Percentiles rank a stretch among this genome's conserved stretches.
Evolutionary conservation across 2,329 filamentous ascomycete genomes (phyloP).

Genomic region (Hypoxylon sp.): DNA sequence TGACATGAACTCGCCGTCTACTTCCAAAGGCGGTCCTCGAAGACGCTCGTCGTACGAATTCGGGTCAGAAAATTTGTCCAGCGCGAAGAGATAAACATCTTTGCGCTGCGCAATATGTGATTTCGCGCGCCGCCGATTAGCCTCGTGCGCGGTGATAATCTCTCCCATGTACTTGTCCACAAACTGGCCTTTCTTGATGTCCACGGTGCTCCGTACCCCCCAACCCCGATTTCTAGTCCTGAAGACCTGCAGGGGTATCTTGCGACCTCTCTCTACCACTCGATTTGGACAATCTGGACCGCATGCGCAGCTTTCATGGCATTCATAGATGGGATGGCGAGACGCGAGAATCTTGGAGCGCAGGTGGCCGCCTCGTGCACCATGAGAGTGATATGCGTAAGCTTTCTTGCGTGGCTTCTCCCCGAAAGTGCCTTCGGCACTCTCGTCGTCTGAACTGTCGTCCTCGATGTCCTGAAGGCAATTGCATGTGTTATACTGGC

Average conservation of each 20-base stretch:
- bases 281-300: conserved; percentile 77
- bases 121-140: conserved; percentile 72
- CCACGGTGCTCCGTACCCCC: conserved; percentile 77
- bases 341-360: conserved; percentile 67
- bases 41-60: conserved; percentile 70
- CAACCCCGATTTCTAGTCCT: conserved; percentile 80
- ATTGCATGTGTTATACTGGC: conserved; percentile 76
- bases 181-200: conserved; percentile 80
- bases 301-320: conserved; percentile 80
- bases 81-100: conserved; percentile 82
- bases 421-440: conserved; percentile 59
- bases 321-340: conserved; percentile 81
- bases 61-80: conserved; percentile 82
- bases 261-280: conserved; percentile 81
- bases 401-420: conserved; percentile 53
- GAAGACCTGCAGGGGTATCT: conserved; percentile 82
- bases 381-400: conserved; percentile 76
- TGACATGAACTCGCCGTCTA: conserved; percentile 82
- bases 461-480: conserved; percentile 72
- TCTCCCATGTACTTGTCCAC: conserved; percentile 85
- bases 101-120: conserved; percentile 73
- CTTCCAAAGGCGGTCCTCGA: conserved; percentile 69
- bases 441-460: conserved; percentile 66
- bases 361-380: conserved; percentile 67
- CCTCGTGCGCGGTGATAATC: conserved; percentile 75